phyloP scores from a whole-genome alignment of 306 rosid genomes.

The Sophora flavescens region DNA sequence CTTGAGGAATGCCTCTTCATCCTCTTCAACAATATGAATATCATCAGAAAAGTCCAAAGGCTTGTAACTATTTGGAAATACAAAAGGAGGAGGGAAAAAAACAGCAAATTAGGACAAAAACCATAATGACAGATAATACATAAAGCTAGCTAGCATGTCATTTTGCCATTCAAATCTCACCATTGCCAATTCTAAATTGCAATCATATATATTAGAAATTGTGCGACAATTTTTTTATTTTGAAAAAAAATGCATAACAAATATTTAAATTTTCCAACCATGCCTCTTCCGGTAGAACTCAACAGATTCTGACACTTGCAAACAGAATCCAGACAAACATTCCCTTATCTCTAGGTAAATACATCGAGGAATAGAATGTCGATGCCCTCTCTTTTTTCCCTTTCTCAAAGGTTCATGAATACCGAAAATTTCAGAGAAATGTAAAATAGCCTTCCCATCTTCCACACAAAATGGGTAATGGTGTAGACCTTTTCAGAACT shows the following conservation, averaged over 20 bases:
- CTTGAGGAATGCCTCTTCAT: conserved; percentile 85
- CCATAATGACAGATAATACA: conserved; percentile 29
- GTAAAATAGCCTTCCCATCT: conserved; percentile 81
- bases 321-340: conserved; percentile 36
- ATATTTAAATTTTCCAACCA: conserved; percentile 35
- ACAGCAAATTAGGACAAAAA: conserved; percentile 38
- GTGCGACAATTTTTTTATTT: not conserved
- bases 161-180: conserved; percentile 38
- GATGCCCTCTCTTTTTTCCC: conserved; percentile 83
- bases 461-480: conserved; percentile 89
- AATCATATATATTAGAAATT: not conserved
- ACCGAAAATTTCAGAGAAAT: conserved; percentile 94
- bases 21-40: conserved; percentile 75
- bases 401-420: conserved; percentile 78
- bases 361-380: conserved; percentile 74
- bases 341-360: conserved; percentile 35
- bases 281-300: not conserved
- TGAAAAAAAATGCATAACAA: not conserved
- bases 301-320: conserved; percentile 37
- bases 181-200: conserved; percentile 32
- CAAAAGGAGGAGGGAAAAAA: not conserved
- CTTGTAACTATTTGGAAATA: conserved; percentile 70
- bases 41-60: conserved; percentile 63
- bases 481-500: conserved; percentile 59
- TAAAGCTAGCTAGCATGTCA: conserved; percentile 32